These are phyloP conservation scores for Coccinonectria pachysandricola DNA, from an alignment of 2,329 filamentous ascomycete species.

Conservation along the genomic window DNA sequence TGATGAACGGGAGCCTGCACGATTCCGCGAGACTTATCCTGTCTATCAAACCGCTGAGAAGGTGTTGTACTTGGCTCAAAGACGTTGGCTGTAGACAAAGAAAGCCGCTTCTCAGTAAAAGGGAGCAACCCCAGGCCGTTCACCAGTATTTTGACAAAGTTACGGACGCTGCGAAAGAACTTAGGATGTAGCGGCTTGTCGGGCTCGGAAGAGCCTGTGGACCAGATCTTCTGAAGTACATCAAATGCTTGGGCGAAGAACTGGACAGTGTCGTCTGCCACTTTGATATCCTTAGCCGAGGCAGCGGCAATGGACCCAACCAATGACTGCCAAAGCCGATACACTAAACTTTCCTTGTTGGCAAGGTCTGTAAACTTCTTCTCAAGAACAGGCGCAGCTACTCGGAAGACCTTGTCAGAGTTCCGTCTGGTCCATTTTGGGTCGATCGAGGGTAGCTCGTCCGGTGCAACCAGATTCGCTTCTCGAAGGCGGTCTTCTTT, in stretches of 20 bases:
- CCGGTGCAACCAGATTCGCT: slow-evolving; percentile 44
- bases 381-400: slow-evolving; percentile 50
- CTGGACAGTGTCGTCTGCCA: slow-evolving; percentile 70
- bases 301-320: slow-evolving; percentile 55
- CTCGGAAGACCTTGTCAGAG: slow-evolving; percentile 50
- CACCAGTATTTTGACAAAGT: slow-evolving; percentile 38
- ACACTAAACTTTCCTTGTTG: slow-evolving; percentile 42
- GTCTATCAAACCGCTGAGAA: slow-evolving; percentile 48
- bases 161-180: slow-evolving; percentile 45
- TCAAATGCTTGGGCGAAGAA: slow-evolving; percentile 66
- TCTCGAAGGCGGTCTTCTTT: slow-evolving; percentile 61
- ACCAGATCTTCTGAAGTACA: slow-evolving; percentile 61
- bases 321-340: slow-evolving; percentile 50
- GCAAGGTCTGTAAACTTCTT: slow-evolving; percentile 52
- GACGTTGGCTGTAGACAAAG: slow-evolving; percentile 39
- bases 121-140: slow-evolving; percentile 45
- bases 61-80: slow-evolving; percentile 57
- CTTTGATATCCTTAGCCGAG: slow-evolving; percentile 78
- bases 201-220: slow-evolving; percentile 25
- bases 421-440: slow-evolving; percentile 79
- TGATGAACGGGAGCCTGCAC: slow-evolving; percentile 54
- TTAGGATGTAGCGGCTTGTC: slow-evolving; percentile 35
- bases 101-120: slow-evolving; percentile 52
- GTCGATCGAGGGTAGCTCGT: slow-evolving; percentile 78
- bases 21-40: slow-evolving; percentile 38